Evolutionary conservation across 1,284 basidiomycete species (phyloP).

Genomic region (Fomitopsis pinicola): DNA sequence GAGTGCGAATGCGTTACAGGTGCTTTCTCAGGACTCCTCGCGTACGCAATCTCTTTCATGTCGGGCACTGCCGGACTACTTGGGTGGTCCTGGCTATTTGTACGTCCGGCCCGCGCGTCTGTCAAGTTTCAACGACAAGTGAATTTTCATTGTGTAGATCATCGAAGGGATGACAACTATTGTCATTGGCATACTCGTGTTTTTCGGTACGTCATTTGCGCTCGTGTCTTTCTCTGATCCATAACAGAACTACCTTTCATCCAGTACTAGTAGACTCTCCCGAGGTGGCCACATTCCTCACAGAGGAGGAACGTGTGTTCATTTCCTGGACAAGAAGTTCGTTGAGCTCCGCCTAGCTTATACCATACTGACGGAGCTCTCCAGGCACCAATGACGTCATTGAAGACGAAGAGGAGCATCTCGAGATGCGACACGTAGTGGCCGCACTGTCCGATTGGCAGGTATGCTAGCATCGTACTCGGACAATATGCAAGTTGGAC

Average conservation of each 20-base stretch:
- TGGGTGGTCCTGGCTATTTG: conserved; percentile 46
- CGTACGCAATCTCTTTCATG: conserved; percentile 41
- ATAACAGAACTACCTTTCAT: neutral
- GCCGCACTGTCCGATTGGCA: conserved; percentile 64
- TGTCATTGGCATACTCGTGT: conserved; percentile 38
- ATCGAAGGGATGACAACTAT: conserved; percentile 52
- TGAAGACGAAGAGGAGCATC: conserved; percentile 56
- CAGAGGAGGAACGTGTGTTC: conserved; percentile 53
- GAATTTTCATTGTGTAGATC: conserved; percentile 29
- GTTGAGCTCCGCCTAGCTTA: conserved; percentile 5
- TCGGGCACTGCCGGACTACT: conserved; percentile 32
- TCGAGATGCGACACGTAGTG: conserved; percentile 47
- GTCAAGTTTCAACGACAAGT: neutral
- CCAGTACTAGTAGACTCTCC: conserved; percentile 58
- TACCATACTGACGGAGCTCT: neutral
- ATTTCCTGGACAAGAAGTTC: conserved; percentile 60
- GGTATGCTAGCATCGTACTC: conserved; percentile 21
- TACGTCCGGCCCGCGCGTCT: conserved; percentile 20
- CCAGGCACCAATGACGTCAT: conserved; percentile 59
- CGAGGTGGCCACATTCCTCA: conserved; percentile 50
- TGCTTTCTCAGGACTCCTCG: conserved; percentile 35
- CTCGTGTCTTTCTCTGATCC: neutral
- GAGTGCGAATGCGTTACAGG: conserved; percentile 4
- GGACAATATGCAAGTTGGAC: too few relatives aligned
- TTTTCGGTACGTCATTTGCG: conserved; percentile 32